These are phyloP conservation scores for Picochlorum sp. DNA, from an alignment of 139 green algal species.

Conservation along the genomic window DNA sequence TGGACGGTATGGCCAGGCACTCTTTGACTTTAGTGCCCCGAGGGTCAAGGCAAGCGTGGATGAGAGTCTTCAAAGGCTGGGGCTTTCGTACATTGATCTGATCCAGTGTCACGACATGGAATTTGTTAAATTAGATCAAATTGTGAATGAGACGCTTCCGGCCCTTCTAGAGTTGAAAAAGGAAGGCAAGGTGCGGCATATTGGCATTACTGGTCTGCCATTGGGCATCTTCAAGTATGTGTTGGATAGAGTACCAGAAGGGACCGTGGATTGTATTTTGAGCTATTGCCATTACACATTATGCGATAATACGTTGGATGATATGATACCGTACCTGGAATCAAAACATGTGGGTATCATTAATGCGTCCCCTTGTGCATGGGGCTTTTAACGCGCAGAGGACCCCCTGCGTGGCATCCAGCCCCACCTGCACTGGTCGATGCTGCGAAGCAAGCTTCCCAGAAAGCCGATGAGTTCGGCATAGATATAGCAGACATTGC, in stretches of 20 bases:
- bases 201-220: slow-evolving; percentile 89
- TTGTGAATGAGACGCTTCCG: slow-evolving; percentile 83
- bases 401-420: slow-evolving; percentile 85
- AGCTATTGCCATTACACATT: slow-evolving; percentile 92
- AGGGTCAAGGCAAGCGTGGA: slow-evolving; percentile 62
- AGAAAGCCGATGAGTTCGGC: slow-evolving; percentile 26
- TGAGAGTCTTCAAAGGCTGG: slow-evolving; percentile 67
- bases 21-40: slow-evolving; percentile 77
- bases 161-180: slow-evolving; percentile 71
- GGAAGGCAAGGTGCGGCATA: slow-evolving; percentile 65
- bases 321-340: slow-evolving; percentile 50
- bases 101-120: slow-evolving; percentile 94
- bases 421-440: slow-evolving; percentile 59
- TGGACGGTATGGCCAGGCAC: slow-evolving; percentile 73
- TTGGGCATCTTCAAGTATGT: slow-evolving; percentile 68
- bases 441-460: slow-evolving; percentile 43
- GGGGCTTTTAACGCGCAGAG: slow-evolving; percentile 79
- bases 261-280: slow-evolving; percentile 73
- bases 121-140: slow-evolving; percentile 72
- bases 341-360: slow-evolving; percentile 74
- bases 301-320: slow-evolving; percentile 61
- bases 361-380: slow-evolving; percentile 79
- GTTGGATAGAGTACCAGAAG: slow-evolving; percentile 56
- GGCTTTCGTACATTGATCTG: slow-evolving; percentile 79
- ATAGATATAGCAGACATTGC: slow-evolving; percentile 56